Percentiles rank a stretch among this genome's conserved stretches.
phyloP scores from a whole-genome alignment of 2,329 filamentous ascomycete species.

The Metarhizium album region DNA sequence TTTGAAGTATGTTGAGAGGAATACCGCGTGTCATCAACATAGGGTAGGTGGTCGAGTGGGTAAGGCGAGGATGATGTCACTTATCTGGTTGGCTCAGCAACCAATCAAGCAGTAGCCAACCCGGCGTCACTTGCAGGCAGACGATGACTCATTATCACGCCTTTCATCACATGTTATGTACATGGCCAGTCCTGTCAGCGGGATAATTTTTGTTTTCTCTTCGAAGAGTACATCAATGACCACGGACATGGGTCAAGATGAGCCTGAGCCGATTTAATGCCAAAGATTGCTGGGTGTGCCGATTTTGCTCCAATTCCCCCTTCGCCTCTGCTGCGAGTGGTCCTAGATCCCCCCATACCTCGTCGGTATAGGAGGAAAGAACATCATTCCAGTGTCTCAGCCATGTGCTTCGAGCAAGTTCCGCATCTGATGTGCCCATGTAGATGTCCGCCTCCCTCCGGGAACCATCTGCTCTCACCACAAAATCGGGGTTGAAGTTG shows the following conservation, averaged over 20 bases:
- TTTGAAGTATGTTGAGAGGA: background rate
- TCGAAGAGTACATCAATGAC: conserved; percentile 12
- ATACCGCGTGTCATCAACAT: no score
- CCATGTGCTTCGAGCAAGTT: conserved; percentile 34
- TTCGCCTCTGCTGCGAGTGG: conserved; percentile 45
- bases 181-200: background rate
- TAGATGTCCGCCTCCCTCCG: conserved; percentile 15
- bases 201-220: background rate
- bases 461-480: conserved; percentile 15
- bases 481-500: conserved; percentile 39
- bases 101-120: conserved; percentile 3
- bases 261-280: conserved; percentile 26
- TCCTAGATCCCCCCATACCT: conserved; percentile 57
- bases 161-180: background rate
- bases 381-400: conserved; percentile 45
- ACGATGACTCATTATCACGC: background rate
- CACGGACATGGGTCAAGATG: conserved; percentile 27
- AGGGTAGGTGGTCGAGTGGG: no score
- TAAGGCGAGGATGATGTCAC: no score
- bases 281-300: conserved; percentile 11
- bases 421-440: conserved; percentile 28
- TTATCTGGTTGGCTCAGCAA: conserved; percentile 14
- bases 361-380: conserved; percentile 47
- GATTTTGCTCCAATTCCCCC: conserved; percentile 39
- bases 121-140: background rate